Conservation (phyloP, 2,329 filamentous ascomycete genomes). For the Balansia obtecta region DNA sequence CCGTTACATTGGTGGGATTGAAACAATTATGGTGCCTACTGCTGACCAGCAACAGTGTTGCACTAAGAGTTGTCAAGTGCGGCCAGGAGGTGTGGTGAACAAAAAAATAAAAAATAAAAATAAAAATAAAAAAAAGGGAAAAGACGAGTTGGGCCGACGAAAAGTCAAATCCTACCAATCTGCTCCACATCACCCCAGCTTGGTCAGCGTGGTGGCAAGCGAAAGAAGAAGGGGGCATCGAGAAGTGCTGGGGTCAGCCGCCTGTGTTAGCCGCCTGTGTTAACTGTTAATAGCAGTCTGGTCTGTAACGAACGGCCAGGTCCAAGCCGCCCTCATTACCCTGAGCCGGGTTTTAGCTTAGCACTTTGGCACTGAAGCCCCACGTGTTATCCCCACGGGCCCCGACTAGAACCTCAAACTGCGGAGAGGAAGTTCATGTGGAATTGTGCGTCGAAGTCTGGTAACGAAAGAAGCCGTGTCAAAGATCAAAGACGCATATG, state of each 20-base stretch:
- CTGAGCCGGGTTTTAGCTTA: neutral
- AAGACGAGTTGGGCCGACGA: neutral
- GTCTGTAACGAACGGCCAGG: no score
- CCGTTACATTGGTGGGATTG: neutral
- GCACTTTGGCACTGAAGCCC: neutral
- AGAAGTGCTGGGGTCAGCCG: no score
- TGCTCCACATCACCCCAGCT: no score
- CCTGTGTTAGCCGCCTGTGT: no score
- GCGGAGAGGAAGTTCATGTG: neutral
- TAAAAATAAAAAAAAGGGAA: neutral
- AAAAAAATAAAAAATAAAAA: neutral
- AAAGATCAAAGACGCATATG: neutral
- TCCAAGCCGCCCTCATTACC: neutral
- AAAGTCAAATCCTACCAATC: neutral
- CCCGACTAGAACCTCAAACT: constrained; percentile 3
- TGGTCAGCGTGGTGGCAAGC: no score
- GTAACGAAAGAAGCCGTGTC: neutral
- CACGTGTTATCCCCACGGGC: neutral
- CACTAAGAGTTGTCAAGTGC: neutral
- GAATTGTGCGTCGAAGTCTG: neutral
- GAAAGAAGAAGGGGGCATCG: no score
- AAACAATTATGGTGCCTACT: neutral
- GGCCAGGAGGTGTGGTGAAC: neutral
- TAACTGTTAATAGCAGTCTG: no score
- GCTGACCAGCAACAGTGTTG: neutral